Base-by-base conservation (phyloP, 768 basidiomycete species). In the Russula ochroleuca region DNA sequence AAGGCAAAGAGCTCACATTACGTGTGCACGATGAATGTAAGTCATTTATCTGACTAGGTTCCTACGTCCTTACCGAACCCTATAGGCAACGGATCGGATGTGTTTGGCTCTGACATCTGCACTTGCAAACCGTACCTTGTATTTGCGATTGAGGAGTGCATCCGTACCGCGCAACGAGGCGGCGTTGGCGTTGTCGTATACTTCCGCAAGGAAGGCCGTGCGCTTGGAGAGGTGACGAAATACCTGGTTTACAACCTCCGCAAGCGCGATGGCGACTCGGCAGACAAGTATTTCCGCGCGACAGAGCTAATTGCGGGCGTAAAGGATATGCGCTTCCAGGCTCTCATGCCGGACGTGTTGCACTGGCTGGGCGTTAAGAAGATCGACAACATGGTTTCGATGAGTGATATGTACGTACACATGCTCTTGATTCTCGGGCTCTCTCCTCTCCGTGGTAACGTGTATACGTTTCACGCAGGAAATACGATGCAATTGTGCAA, bases 241-340 rank as follows among this genome's bases (percentile, higher is more conserved):
- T 90, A 94, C 75, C 84, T 96, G 52, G 95, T 98, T 8, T 98
- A 98, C 76, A 98, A 98, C 77, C 83, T 94, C 11, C 88, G 96
- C 63, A 98, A 98, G 76, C 88, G 96, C 49, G 91, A 89, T 3
- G 94, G 94, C 7, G 96, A 98, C 75, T 85, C 84, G 1, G 96
- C 96, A 0, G 87, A 93, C 75, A 85, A 87, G 71, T 98, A 98
- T 79, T 98, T 98, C 81, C 88, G 90, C 72, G 85, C 87, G 6
- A 98, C 96, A 0, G 95, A 95, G 75, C 78, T 90, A 67, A 91
- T 98, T 64, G 95, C 95, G 0, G 95, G 95, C 10, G 94, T 97
- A 25, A 91, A 93, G 76, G 92, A 94, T 71, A 92, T 94, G 92
- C 84, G 93, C n/a, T 94, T 94, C 86, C 85, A 87, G 73, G 91